A percentile compares a stretch with the other conserved stretches of the same genome.
Evolutionary conservation across 2,329 filamentous ascomycete genomes (phyloP).

Genomic region (Calycina marina): DNA sequence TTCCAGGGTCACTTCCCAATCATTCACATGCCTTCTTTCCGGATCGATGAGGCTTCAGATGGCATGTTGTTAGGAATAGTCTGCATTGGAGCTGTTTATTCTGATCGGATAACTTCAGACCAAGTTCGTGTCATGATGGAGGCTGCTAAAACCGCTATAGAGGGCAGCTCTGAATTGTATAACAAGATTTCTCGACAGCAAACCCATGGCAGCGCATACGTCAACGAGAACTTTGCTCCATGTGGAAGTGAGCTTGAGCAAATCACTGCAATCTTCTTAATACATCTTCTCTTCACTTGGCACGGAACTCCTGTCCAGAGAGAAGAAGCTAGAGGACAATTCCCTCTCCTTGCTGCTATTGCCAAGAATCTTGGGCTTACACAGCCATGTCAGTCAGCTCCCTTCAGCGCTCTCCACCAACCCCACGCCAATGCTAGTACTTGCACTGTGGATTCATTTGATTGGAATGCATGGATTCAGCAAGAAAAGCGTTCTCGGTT

Average conservation of each 20-base stretch:
- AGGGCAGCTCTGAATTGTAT: slow-evolving; percentile 38
- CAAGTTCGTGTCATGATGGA: slow-evolving; percentile 57
- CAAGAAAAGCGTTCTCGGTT: slow-evolving; percentile 55
- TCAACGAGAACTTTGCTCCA: slow-evolving; percentile 24
- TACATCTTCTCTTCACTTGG: slow-evolving; percentile 51
- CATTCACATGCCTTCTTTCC: slow-evolving; percentile 58
- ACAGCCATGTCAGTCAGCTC: slow-evolving; percentile 33
- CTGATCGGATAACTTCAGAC: slow-evolving; percentile 41
- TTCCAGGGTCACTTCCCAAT: slow-evolving; percentile 62
- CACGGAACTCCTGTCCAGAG: slow-evolving; percentile 54
- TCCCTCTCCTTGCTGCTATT: slow-evolving; percentile 40
- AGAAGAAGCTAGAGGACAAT: slow-evolving; percentile 44
- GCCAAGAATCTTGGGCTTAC: slow-evolving; percentile 42
- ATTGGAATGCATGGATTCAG: slow-evolving; percentile 54
- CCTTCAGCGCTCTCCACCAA: slow-evolving; percentile 47
- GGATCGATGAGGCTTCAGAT: slow-evolving; percentile 48
- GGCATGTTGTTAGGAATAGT: slow-evolving; percentile 56
- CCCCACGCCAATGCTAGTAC: slow-evolving; percentile 31
- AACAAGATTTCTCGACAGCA: slow-evolving; percentile 24
- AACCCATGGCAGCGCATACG: slow-evolving; percentile 23
- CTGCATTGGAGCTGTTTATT: slow-evolving; percentile 63
- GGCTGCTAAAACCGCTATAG: slow-evolving; percentile 41
- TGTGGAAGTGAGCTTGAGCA: slow-evolving; percentile 42
- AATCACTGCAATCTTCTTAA: slow-evolving; percentile 49
- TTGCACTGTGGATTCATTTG: slow-evolving; percentile 37